Conservation (phyloP, 2,329 filamentous ascomycete species). For the Calonectria multiphialidica region DNA sequence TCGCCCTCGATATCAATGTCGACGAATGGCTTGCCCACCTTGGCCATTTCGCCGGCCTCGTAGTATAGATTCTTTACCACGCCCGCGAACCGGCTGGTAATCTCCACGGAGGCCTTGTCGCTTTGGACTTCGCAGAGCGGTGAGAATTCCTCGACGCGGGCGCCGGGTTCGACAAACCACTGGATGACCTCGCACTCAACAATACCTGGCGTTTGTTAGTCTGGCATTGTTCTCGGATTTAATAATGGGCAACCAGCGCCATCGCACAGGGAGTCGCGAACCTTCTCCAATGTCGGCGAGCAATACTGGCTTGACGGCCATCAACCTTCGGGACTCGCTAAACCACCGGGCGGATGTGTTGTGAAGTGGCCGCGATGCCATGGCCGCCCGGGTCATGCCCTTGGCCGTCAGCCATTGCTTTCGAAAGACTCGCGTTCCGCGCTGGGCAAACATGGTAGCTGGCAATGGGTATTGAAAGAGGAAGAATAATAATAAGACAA, state of each 20-base stretch:
- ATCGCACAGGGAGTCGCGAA: constrained; percentile 48
- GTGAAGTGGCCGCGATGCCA: constrained; percentile 43
- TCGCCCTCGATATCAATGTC: constrained; percentile 94
- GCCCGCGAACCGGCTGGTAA: constrained; percentile 94
- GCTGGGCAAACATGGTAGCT: constrained; percentile 66
- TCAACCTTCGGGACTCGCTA: constrained; percentile 61
- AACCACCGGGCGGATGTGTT: constrained; percentile 58
- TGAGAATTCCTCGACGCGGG: constrained; percentile 96
- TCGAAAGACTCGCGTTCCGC: constrained; percentile 62
- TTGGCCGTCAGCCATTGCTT: constrained; percentile 64
- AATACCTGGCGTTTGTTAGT: constrained; percentile 73
- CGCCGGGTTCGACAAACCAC: constrained; percentile 98
- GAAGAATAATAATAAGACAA: constrained; percentile 29
- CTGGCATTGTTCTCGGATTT: neutral
- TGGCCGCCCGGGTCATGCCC: constrained; percentile 51
- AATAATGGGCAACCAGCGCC: neutral
- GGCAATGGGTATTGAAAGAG: constrained; percentile 28
- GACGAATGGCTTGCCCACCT: constrained; percentile 92
- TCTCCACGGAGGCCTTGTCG: constrained; percentile 92
- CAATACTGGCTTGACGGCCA: constrained; percentile 81
- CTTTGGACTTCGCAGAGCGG: constrained; percentile 98
- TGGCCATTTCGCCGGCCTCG: constrained; percentile 95
- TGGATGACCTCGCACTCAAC: constrained; percentile 99
- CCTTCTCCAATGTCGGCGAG: constrained; percentile 90
- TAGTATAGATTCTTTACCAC: constrained; percentile 97